Percentiles rank a stretch among this genome's conserved stretches.
These are phyloP conservation scores for Aureobasidium pullulans DNA, from an alignment of 2,329 filamentous ascomycete genomes.

Conservation along the genomic window DNA sequence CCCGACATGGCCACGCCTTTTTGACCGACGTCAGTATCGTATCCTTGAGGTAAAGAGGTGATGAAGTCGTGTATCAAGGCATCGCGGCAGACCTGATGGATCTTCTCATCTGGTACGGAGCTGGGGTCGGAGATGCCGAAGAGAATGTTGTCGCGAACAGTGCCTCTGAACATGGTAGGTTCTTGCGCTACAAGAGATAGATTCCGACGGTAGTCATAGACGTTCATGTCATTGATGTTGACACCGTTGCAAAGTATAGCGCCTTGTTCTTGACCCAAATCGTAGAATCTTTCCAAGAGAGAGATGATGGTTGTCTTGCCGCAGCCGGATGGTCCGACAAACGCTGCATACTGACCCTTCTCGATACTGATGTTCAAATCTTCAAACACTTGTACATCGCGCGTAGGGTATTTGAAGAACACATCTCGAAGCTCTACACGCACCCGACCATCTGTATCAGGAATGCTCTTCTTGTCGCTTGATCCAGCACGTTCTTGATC, in stretches of 20 bases:
- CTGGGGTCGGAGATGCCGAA: slow-evolving; percentile 11
- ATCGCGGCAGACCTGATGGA: slow-evolving; percentile 58
- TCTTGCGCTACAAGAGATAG: slow-evolving; percentile 42
- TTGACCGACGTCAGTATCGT: slow-evolving; percentile 47
- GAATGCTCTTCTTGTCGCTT: neutral
- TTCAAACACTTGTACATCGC: slow-evolving; percentile 48
- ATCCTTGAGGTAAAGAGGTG: slow-evolving; percentile 53
- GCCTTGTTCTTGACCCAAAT: slow-evolving; percentile 48
- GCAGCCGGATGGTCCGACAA: slow-evolving; percentile 35
- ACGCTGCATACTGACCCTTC: slow-evolving; percentile 33
- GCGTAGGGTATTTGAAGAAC: slow-evolving; percentile 35
- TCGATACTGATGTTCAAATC: slow-evolving; percentile 24
- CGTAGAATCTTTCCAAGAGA: slow-evolving; percentile 47
- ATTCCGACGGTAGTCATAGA: slow-evolving; percentile 33
- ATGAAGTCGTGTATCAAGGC: slow-evolving; percentile 68
- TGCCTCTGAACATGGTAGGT: slow-evolving; percentile 43
- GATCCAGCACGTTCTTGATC: neutral
- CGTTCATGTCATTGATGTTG: slow-evolving; percentile 30
- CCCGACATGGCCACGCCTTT: slow-evolving; percentile 36
- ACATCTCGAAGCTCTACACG: slow-evolving; percentile 32
- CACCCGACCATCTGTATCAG: slow-evolving; percentile 24
- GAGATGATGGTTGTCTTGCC: slow-evolving; percentile 35
- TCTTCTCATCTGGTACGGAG: slow-evolving; percentile 40
- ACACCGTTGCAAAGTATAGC: slow-evolving; percentile 48
- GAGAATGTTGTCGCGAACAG: slow-evolving; percentile 60